Evolutionary conservation across 352 stramenopile species (phyloP), one percentile per base, ranked within the genome.

Genomic region (Globisporangium middletonii): DNA sequence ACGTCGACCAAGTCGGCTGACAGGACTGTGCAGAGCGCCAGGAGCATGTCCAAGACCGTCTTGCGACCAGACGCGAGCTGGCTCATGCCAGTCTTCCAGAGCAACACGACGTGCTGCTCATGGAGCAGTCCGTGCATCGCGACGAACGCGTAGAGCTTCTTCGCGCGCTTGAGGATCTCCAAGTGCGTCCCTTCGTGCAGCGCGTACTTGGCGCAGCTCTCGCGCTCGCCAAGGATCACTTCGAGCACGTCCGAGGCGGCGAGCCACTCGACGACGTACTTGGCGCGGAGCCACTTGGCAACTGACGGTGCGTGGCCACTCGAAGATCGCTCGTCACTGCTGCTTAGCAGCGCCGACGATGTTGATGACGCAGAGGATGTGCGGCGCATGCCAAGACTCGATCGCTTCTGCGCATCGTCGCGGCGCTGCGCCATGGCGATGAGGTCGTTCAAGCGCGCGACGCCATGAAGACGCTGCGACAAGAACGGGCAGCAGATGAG

Each of bases 401-500:
- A 71, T 41, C 88, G 87, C 50, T 76, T 90, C 37, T 89, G 74
- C 18, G 83, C 55, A 27, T 67, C 59, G 33, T 95, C 82, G 19
- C 74, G 73, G 23, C 78, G 70, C 35, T 92, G 75, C 9, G 78
- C 76, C 79, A 90, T 91, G n/a, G 59, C 62, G 35, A 92, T 91
- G 50, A 92, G 71, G 49, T 94, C 75, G 26, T 81, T 88, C 50
- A 94, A 63, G 4, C 84, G 81, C 18, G 75, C 72, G 45, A 95
- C 73, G 18, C 86, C 83, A 2, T 86, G 64, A 11, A 95, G 64
- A 19, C 85, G 73, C 57, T 93, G 83, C 0, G 71, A 71, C 41
- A 95, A 69, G 53, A 86, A 94, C 18, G 83, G 86, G 48, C 86
- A 95, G 58, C 86, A 94, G 35, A 95, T 82, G 57, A 86, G 87